Conservation (phyloP, 2,329 filamentous ascomycete species). For the Fusarium sp. region DNA sequence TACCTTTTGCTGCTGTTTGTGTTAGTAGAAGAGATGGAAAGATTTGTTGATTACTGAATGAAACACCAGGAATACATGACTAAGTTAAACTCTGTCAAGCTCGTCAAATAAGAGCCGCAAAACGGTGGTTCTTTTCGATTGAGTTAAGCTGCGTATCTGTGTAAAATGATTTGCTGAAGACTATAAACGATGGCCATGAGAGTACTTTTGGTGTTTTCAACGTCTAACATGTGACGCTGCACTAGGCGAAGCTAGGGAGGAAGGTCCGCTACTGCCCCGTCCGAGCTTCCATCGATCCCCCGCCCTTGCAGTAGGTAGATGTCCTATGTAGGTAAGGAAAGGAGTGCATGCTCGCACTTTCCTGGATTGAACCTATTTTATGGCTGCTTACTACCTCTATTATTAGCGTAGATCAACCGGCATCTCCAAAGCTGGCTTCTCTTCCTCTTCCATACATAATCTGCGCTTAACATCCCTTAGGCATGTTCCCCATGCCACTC, state of each 20-base stretch:
- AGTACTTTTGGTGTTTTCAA: background rate
- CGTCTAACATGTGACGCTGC: conserved; percentile 29
- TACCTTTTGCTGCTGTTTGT: conserved; percentile 16
- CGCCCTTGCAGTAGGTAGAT: conserved; percentile 9
- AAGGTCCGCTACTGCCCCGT: conserved; percentile 10
- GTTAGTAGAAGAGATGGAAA: conserved; percentile 24
- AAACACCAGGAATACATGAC: conserved; percentile 29
- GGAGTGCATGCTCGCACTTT: conserved; percentile 16
- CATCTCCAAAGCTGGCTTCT: conserved; percentile 7
- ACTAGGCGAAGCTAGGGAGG: conserved; percentile 25
- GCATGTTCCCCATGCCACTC: background rate
- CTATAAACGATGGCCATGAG: background rate
- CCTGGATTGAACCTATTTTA: background rate
- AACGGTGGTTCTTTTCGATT: too few relatives aligned
- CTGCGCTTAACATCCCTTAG: background rate
- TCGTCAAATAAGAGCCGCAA: background rate
- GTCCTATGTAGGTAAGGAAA: background rate
- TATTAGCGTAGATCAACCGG: conserved; percentile 3
- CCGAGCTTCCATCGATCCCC: conserved; percentile 12
- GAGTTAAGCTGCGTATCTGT: background rate
- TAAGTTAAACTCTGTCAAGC: background rate
- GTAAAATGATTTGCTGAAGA: background rate
- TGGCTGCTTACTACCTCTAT: background rate
- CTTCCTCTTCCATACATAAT: background rate
- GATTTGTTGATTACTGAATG: conserved; percentile 22